Evolutionary conservation across 352 stramenopile species (phyloP).

Genomic region (Pythium scleroteichum): DNA sequence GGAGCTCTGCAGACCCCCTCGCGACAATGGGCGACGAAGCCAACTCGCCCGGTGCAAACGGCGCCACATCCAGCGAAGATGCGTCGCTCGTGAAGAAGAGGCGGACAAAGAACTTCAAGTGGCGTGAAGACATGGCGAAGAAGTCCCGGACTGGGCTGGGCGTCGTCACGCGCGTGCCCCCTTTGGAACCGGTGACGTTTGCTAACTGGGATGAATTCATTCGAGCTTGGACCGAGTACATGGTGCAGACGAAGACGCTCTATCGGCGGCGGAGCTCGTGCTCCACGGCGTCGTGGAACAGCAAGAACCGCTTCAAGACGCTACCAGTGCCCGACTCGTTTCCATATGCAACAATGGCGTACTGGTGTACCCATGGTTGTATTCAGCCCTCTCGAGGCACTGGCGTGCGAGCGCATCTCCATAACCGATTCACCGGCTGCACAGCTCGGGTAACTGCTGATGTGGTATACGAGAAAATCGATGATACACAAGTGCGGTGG

Average conservation of each 20-base stretch:
- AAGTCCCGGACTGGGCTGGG: constrained; percentile 39
- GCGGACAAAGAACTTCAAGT: constrained; percentile 81
- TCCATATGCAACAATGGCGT: constrained; percentile 82
- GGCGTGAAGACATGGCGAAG: constrained; percentile 70
- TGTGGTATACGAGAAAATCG: constrained; percentile 66
- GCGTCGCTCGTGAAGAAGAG: constrained; percentile 68
- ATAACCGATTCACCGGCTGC: constrained; percentile 81
- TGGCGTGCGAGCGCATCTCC: constrained; percentile 70
- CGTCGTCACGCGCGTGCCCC: constrained; percentile 43
- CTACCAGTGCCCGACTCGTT: constrained; percentile 67
- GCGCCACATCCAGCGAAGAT: constrained; percentile 5
- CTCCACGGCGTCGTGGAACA: constrained; percentile 75
- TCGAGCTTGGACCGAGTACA: constrained; percentile 65
- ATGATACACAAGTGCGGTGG: constrained; percentile 50
- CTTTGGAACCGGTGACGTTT: constrained; percentile 60
- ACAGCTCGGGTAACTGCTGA: constrained; percentile 71
- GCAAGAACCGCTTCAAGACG: constrained; percentile 74
- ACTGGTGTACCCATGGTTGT: constrained; percentile 84
- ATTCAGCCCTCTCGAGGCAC: constrained; percentile 74
- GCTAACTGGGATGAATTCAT: constrained; percentile 69
- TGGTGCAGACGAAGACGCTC: constrained; percentile 70
- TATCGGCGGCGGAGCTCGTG: constrained; percentile 73
- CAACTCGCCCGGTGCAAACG: background rate
- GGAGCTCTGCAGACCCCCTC: background rate
- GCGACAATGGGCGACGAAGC: constrained; percentile 13